Evolutionary conservation across 164 flowering plant species (phyloP), one percentile per base, ranked within the genome.

Genomic region (Sedum album): DNA sequence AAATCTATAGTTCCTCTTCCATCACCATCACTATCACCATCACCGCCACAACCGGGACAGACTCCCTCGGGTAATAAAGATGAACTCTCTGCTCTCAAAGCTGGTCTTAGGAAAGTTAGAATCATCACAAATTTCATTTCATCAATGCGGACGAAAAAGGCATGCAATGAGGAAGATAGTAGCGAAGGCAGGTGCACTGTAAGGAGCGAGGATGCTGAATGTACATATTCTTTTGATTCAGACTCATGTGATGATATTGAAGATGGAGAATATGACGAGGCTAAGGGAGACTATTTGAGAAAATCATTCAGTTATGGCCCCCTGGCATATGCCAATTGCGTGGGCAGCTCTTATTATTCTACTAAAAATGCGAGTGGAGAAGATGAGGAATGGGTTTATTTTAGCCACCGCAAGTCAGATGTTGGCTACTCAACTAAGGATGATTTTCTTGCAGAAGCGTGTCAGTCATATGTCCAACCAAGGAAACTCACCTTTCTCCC

Each of bases 31-130:
- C 82, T 79, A 70, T 72, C 84, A 38, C 71, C 80, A 66, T 73
- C 84, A 42, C 82, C 91, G 3, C 79, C 85, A 1, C 81, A 23
- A 26, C 31, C 84, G 9, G 86, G 70, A 68, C 91, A 82, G 71
- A 71, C 79, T 67, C 63, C 70, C 23, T 35, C 87, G 2, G 9
- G 76, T 7, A 97, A 88, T 76, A 92, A 85, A 76, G 93, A 92
- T 70, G 99, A 95, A 71, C 78, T 90, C 72, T 92, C 99, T 76
- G 96, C 96, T 44, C 81, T 95, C 11, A 92, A 95, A 84, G 99
- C 97, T 57, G 88, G 99, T 67, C 80, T 95, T 14, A 85, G 90
- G 66, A 95, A 89, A 79, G 97, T 95, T 9, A 95, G 86, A 76
- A 88, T 89, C 49, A 79, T 92, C 44, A 90, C 88, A 1, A 94